Conservation (phyloP, 176 grass and related monocot genomes). For the Hyparrhenia diplandra region DNA sequence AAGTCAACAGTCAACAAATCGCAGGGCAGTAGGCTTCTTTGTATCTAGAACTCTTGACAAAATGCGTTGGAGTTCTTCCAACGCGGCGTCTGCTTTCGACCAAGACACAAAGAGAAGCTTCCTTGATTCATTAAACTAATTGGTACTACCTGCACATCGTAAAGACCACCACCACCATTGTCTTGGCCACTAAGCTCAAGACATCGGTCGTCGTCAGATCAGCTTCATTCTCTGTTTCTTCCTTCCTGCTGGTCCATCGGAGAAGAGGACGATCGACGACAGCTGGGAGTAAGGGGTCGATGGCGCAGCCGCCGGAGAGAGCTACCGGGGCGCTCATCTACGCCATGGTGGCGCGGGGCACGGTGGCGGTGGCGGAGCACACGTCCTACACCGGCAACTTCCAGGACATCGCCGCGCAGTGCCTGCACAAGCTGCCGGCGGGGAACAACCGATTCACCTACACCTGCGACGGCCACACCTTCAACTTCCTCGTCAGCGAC, state of each 20-base stretch:
- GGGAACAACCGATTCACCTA: slow-evolving; percentile 84
- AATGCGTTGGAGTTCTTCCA: neutral
- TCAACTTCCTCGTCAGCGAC: too few species aligned
- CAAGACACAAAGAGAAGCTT: neutral
- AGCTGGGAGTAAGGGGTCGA: neutral
- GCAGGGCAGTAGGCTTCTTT: neutral
- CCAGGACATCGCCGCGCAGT: slow-evolving; percentile 70
- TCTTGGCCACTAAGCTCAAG: neutral
- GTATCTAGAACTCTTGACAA: neutral
- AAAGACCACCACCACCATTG: neutral
- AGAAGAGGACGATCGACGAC: neutral
- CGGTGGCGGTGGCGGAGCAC: slow-evolving; percentile 70
- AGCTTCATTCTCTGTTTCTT: neutral
- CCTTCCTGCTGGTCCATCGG: neutral
- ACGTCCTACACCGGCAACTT: slow-evolving; percentile 86
- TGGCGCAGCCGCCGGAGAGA: slow-evolving; percentile 38
- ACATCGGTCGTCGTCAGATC: neutral
- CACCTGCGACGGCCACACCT: slow-evolving; percentile 63
- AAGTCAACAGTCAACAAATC: too few species aligned
- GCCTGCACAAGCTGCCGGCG: slow-evolving; percentile 70
- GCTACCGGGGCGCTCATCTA: slow-evolving; percentile 47
- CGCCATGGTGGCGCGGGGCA: slow-evolving; percentile 79
- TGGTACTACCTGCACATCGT: neutral
- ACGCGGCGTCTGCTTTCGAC: neutral
- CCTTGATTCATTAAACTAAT: neutral